Percentiles rank a stretch among this genome's conserved stretches.
Conservation (phyloP, 208 protist species). For the Naegleria gruberi region DNA sequence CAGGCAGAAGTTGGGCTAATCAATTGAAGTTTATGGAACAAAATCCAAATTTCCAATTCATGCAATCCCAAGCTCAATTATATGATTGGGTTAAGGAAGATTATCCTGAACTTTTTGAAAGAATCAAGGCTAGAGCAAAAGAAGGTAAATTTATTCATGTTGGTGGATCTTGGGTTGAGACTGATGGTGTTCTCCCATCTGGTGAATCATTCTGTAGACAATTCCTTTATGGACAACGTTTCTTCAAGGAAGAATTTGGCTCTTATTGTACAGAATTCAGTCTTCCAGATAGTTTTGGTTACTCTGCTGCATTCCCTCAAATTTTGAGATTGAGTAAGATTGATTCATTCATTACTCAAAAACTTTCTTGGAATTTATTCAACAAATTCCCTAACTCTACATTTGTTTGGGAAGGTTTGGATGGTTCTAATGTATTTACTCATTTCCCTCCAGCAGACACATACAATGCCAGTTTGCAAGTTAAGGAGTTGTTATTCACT, state of each 20-base stretch:
- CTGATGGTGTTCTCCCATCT: conserved; percentile 55
- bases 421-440: conserved; percentile 39
- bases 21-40: background rate
- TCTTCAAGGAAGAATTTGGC: conserved; percentile 51
- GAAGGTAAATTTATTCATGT: conserved; percentile 32
- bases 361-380: conserved; percentile 41
- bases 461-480: conserved; percentile 36
- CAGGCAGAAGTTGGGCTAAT: conserved; percentile 21
- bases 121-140: conserved; percentile 37
- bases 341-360: conserved; percentile 27
- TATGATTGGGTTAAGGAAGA: conserved; percentile 27
- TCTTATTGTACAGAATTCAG: conserved; percentile 41
- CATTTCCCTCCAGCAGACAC: conserved; percentile 58
- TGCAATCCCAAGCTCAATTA: conserved; percentile 30
- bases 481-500: conserved; percentile 40
- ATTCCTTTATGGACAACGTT: conserved; percentile 52
- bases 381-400: conserved; percentile 53
- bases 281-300: conserved; percentile 47
- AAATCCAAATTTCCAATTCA: background rate
- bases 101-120: conserved; percentile 45
- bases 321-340: conserved; percentile 41
- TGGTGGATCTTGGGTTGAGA: conserved; percentile 54
- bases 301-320: conserved; percentile 45
- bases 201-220: conserved; percentile 50
- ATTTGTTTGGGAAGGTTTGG: conserved; percentile 48